Percentiles rank a stretch among this genome's conserved stretches.
phyloP scores from a whole-genome alignment of 495 filamentous ascomycete genomes.

The Neurospora cerealis region DNA sequence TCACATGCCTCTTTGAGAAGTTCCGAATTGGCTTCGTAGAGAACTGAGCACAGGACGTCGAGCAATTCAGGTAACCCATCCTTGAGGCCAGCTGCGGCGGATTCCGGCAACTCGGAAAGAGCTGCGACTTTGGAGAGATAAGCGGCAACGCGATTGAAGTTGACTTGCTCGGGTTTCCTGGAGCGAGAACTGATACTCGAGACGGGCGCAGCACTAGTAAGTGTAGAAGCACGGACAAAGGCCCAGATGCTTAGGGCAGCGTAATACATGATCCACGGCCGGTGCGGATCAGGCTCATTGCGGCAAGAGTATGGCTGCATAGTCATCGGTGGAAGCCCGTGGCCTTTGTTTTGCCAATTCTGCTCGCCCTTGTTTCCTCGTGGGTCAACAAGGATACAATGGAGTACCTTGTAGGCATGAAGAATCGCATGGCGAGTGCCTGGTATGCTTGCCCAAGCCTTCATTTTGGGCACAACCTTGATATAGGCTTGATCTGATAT shows the following conservation, averaged over 20 bases:
- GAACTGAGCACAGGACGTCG: constrained; percentile 29
- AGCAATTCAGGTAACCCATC: constrained; percentile 36
- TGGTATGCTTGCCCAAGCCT: constrained; percentile 70
- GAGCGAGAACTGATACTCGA: constrained; percentile 46
- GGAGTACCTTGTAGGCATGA: constrained; percentile 80
- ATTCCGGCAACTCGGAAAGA: constrained; percentile 27
- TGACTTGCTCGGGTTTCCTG: constrained; percentile 16
- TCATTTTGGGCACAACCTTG: constrained; percentile 72
- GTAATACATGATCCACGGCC: constrained; percentile 95
- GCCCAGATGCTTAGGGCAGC: constrained; percentile 87
- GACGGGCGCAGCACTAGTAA: not conserved
- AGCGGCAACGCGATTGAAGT: constrained; percentile 23
- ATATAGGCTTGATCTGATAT: constrained; percentile 72
- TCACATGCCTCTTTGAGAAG: constrained; percentile 33
- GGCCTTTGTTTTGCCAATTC: constrained; percentile 14
- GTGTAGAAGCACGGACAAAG: constrained; percentile 60
- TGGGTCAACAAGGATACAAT: constrained; percentile 59
- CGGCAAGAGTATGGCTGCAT: constrained; percentile 59
- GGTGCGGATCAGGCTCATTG: constrained; percentile 79
- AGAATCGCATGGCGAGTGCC: constrained; percentile 83
- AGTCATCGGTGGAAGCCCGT: constrained; percentile 24
- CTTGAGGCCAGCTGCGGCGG: constrained; percentile 18
- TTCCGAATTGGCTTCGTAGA: constrained; percentile 35
- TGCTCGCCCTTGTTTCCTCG: constrained; percentile 22
- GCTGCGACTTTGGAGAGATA: constrained; percentile 34